phyloP scores from a whole-genome alignment of 371 early-diverging fungal genomes.

The Syncephalis plumigaleata region DNA sequence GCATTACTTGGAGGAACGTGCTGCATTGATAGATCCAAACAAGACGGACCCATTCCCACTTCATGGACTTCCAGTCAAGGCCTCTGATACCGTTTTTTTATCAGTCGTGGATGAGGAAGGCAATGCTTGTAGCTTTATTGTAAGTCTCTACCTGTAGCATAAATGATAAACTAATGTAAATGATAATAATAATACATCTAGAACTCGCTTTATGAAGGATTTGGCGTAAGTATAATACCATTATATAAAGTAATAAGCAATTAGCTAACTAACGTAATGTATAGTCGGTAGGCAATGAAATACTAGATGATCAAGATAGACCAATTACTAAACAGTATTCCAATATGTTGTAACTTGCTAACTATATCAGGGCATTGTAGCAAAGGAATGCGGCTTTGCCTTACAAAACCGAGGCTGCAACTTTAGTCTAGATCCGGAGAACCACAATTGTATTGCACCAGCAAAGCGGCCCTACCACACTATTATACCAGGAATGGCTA shows the following conservation, averaged over 20 bases:
- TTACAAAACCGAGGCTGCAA: conserved; percentile 58
- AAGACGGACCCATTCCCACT: conserved; percentile 21
- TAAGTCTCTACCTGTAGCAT: conserved; percentile 14
- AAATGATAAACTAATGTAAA: conserved; percentile 6
- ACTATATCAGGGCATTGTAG: conserved; percentile 22
- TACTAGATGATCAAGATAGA: too few species aligned
- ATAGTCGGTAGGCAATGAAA: too few species aligned
- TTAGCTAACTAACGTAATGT: too few species aligned
- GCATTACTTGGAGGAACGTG: conserved; percentile 33
- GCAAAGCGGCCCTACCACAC: conserved; percentile 77
- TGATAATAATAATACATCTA: conserved; percentile 6
- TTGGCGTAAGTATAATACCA: conserved; percentile 23
- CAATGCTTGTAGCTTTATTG: conserved; percentile 72
- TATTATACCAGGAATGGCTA: conserved; percentile 58
- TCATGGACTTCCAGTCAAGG: conserved; percentile 39
- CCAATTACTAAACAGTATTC: too few species aligned
- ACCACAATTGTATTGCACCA: conserved; percentile 51
- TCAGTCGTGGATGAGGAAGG: conserved; percentile 60
- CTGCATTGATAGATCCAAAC: conserved; percentile 28
- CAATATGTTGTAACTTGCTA: too few species aligned
- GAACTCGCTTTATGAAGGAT: conserved; percentile 35
- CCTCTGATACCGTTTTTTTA: conserved; percentile 59
- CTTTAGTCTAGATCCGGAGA: conserved; percentile 37
- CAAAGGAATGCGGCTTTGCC: conserved; percentile 45
- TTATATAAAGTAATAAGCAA: too few species aligned